Base-by-base conservation (phyloP, 345 rosid genomes). In the Eucalyptus tenuipes region DNA sequence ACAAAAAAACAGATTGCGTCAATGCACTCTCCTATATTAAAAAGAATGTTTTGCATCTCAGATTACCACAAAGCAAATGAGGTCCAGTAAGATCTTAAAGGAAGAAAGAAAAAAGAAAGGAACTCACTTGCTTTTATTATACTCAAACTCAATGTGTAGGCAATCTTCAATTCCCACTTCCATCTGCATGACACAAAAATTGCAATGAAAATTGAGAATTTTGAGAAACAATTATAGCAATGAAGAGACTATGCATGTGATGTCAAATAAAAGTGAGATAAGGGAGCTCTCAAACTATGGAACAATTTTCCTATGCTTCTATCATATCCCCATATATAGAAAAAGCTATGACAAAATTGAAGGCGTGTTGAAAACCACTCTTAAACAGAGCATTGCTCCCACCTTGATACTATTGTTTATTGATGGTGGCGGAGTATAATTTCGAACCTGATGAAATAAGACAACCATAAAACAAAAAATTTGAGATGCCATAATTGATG, bases 141-240 rank as follows among this genome's bases (percentile, higher is more conserved):
- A 98, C 93, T 98, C 99, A 92, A 98, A 98, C 93, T 96, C 99
- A 47, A 98, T 98, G 90, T 98, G 99, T 22, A 98, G 91, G 90
- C 99, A 98, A 90, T 98, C 99, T 92, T 98, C 99, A 31, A 98
- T 97, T 89, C 99, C 99, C 87, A 98, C 99, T 95, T 98, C 99
- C 99, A 98, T 97, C 99, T 97, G 94, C 89, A 92, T 75, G 79
- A n/a, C 88, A 88, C 86, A 55, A 86, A 53, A 50, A 53, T 57
- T 31, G 53, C 85, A 53, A 90, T 17, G 48, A 75, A 45, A 50
- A 87, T 66, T 27, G 90, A 90, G 82, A 57, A 75, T 47, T 57
- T 27, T 45, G 16, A 49, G 50, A 75, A 20, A 75, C 84, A 40
- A 50, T 17, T 71, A 6, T 85, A 9, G 53, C 87, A 85, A 50